Percentiles rank a stretch among this genome's conserved stretches.
These are phyloP conservation scores for Fusarium burgessii DNA, from an alignment of 2,329 filamentous ascomycete genomes.

Conservation along the genomic window DNA sequence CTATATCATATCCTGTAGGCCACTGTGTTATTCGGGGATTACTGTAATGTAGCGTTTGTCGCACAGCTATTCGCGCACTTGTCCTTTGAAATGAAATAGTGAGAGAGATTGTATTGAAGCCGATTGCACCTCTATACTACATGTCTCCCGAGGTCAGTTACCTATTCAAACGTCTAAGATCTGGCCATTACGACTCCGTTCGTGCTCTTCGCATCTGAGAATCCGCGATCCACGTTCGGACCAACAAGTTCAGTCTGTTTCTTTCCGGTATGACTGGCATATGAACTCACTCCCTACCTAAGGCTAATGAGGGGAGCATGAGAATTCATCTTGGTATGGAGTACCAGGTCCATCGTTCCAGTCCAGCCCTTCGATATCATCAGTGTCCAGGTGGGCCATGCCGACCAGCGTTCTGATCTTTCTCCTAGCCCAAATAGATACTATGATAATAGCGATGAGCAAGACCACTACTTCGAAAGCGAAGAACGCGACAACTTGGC, in stretches of 20 bases:
- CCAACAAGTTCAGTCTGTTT: background rate
- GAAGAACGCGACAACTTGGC: background rate
- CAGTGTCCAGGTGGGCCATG: background rate
- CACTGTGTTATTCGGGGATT: no score
- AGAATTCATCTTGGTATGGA: background rate
- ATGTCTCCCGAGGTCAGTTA: background rate
- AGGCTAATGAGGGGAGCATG: background rate
- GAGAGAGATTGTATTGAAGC: background rate
- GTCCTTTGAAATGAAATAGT: background rate
- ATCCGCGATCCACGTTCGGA: background rate
- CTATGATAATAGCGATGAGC: background rate
- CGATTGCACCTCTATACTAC: background rate
- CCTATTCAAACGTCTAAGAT: background rate
- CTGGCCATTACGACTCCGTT: background rate
- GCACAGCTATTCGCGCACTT: background rate
- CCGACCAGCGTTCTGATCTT: background rate
- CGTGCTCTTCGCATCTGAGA: background rate
- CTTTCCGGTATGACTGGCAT: background rate
- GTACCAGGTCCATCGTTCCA: background rate
- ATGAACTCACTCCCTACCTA: background rate
- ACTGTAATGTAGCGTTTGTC: background rate
- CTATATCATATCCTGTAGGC: no score
- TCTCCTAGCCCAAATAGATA: background rate
- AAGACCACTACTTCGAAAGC: background rate
- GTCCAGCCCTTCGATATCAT: background rate